Conservation (phyloP, 371 early-diverging fungal genomes). For the Mucor piriformis region DNA sequence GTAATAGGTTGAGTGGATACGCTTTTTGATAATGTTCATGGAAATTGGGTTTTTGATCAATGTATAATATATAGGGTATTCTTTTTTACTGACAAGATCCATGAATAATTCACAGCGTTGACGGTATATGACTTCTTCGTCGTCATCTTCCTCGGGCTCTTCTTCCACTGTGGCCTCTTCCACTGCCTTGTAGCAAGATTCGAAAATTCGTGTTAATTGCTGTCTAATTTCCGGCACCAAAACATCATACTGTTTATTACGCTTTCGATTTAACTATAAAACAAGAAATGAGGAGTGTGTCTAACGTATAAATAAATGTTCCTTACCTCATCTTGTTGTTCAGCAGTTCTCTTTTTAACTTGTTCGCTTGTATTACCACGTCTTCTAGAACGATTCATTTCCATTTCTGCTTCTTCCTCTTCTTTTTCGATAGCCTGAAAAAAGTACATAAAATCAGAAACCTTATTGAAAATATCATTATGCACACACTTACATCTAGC, state of each 20-base stretch:
- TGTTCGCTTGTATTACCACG: neutral
- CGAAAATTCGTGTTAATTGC: slow-evolving; percentile 52
- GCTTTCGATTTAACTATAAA: neutral
- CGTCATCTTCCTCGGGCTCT: slow-evolving; percentile 14
- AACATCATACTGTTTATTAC: neutral
- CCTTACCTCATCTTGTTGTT: neutral
- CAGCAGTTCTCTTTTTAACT: neutral
- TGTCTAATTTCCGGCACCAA: slow-evolving; percentile 47
- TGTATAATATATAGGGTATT: slow-evolving; percentile 86
- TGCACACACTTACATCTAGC: slow-evolving; percentile 47
- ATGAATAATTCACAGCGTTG: slow-evolving; percentile 70
- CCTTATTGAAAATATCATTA: neutral
- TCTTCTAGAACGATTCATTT: slow-evolving; percentile 3
- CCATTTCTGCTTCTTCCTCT: neutral
- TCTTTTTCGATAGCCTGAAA: slow-evolving; percentile 2
- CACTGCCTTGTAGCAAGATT: slow-evolving; percentile 54
- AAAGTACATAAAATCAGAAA: neutral
- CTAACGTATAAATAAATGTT: neutral
- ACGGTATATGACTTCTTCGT: slow-evolving; percentile 41
- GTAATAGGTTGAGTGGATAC: slow-evolving; percentile 60
- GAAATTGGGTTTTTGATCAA: slow-evolving; percentile 87
- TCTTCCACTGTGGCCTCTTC: slow-evolving; percentile 54
- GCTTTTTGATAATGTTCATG: slow-evolving; percentile 69
- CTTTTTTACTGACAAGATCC: slow-evolving; percentile 73
- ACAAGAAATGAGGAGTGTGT: neutral